A percentile compares a stretch with the other conserved stretches of the same genome.
Conservation (phyloP, 208 protist species). For the Angomonas desouzai region DNA sequence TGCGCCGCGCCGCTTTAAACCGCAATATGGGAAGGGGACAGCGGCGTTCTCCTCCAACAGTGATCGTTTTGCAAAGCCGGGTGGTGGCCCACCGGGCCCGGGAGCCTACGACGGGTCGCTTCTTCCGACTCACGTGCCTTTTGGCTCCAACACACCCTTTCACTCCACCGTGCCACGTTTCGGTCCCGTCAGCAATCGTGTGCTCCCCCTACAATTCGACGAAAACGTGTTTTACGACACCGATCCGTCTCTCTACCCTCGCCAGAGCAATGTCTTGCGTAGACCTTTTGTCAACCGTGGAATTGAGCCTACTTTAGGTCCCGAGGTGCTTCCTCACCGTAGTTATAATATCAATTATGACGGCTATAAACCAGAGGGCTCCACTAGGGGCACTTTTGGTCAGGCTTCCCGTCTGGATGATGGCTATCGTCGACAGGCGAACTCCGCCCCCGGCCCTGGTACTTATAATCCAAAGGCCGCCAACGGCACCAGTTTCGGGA, state of each 20-base stretch:
- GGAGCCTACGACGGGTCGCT: slow-evolving; percentile 46
- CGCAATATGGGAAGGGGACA: slow-evolving; percentile 22
- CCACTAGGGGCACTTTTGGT: slow-evolving; percentile 46
- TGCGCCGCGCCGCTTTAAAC: slow-evolving; percentile 49
- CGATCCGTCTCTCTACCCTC: slow-evolving; percentile 18
- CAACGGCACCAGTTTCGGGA: slow-evolving; percentile 10
- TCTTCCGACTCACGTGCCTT: slow-evolving; percentile 28
- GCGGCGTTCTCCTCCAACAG: slow-evolving; percentile 51
- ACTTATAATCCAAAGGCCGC: slow-evolving; percentile 30
- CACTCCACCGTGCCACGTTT: slow-evolving; percentile 60
- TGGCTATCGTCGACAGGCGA: neutral
- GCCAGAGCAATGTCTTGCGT: neutral
- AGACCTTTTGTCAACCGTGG: slow-evolving; percentile 30
- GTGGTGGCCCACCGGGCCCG: slow-evolving; percentile 40
- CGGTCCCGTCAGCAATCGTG: slow-evolving; percentile 18
- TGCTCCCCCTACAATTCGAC: slow-evolving; percentile 17
- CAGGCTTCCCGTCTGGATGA: slow-evolving; percentile 22
- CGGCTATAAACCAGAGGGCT: slow-evolving; percentile 55
- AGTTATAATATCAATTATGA: slow-evolving; percentile 71
- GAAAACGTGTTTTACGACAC: slow-evolving; percentile 3
- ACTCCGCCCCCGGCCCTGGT: slow-evolving; percentile 39
- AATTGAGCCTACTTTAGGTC: slow-evolving; percentile 23
- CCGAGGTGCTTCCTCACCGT: slow-evolving; percentile 19
- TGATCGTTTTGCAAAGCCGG: slow-evolving; percentile 32
- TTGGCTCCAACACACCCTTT: slow-evolving; percentile 55